phyloP scores from a whole-genome alignment of 2,329 filamentous ascomycete species.

The Fusarium torulosum region DNA sequence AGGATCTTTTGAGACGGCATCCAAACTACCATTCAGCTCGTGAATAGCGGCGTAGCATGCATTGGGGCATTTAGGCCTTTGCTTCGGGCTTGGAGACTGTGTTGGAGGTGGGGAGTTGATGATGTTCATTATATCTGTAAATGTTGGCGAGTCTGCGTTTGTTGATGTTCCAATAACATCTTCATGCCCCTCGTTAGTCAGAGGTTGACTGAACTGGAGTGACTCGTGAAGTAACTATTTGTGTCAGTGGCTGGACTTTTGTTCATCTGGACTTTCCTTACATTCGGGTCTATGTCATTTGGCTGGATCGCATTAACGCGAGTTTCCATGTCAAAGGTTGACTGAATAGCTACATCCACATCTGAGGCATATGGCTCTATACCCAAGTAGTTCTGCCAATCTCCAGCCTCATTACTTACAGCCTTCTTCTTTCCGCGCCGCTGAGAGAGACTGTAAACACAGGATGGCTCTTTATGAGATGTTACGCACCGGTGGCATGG shows the following conservation, averaged over 20 bases:
- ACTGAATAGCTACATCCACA: neutral
- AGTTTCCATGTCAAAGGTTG: neutral
- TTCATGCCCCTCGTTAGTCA: neutral
- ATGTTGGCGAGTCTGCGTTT: neutral
- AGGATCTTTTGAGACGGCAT: neutral
- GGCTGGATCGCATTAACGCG: too few relatives aligned
- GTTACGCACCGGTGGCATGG: constrained; percentile 10
- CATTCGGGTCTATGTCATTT: neutral
- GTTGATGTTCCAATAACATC: neutral
- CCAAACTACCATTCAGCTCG: constrained; percentile 1
- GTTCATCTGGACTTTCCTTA: neutral
- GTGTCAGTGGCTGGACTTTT: neutral
- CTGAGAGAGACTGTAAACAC: constrained; percentile 16
- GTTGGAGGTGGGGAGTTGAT: constrained; percentile 1
- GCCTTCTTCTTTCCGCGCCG: constrained; percentile 16
- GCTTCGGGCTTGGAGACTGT: neutral
- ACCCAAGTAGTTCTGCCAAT: rapidly evolving
- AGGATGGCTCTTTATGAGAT: too few relatives aligned
- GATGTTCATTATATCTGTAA: constrained; percentile 10
- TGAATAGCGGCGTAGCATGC: constrained; percentile 9
- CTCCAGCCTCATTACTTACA: neutral
- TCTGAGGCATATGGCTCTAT: neutral
- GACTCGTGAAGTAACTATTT: neutral
- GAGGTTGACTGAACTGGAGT: neutral
- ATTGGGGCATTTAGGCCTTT: constrained; percentile 1